Evolutionary conservation across 148 eudicot species (phyloP).

Genomic region (Camellia lanceoleosa): DNA sequence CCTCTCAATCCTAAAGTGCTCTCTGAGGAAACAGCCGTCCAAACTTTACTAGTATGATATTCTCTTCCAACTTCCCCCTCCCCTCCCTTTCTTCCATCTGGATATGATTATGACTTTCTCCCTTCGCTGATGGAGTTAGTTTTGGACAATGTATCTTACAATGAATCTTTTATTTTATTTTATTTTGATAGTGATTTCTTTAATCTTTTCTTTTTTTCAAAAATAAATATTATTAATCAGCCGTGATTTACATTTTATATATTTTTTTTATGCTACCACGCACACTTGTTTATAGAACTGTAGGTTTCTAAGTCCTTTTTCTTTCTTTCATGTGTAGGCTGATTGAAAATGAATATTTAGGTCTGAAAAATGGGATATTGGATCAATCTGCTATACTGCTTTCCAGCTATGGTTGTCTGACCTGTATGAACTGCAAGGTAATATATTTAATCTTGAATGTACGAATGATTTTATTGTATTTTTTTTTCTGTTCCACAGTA

Average conservation of each 20-base stretch:
- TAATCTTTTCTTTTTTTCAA: neutral
- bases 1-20: too few relatives aligned
- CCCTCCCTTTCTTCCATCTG: too few relatives aligned
- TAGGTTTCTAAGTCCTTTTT: constrained; percentile 4
- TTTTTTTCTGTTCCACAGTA: neutral
- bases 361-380: constrained; percentile 92
- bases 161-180: neutral
- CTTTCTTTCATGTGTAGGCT: constrained; percentile 49
- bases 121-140: too few relatives aligned
- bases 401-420: constrained; percentile 83
- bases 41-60: too few relatives aligned
- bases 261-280: neutral
- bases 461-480: neutral
- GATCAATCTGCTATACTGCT: constrained; percentile 95
- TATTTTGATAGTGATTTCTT: too few relatives aligned
- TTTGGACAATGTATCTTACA: too few relatives aligned
- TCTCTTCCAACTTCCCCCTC: too few relatives aligned
- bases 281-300: neutral
- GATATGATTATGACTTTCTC: too few relatives aligned
- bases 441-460: constrained; percentile 8
- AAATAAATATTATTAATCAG: neutral
- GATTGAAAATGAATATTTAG: constrained; percentile 89
- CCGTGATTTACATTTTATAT: neutral
- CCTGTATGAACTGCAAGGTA: constrained; percentile 99
- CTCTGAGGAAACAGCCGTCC: too few relatives aligned